Base-by-base conservation (phyloP, 2,329 filamentous ascomycete species). In the Ascochyta koolunga region DNA sequence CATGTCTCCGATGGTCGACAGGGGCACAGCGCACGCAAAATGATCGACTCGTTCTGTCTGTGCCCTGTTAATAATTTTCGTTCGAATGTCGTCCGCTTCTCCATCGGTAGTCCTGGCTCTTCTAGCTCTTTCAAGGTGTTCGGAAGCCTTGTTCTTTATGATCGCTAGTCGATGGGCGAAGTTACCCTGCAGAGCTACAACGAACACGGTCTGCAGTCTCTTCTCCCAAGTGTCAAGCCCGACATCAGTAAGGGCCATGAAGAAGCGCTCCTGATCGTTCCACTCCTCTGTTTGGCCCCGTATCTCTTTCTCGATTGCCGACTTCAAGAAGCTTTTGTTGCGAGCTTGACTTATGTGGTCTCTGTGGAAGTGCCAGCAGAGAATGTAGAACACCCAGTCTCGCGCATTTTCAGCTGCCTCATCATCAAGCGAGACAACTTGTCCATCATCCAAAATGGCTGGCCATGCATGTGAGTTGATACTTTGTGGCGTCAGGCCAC, bases 11-110 rank as follows among this genome's bases (percentile, higher is more conserved):
- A 64, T 41, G 10, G 18, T 37, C 9, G 60, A 37, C 1, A 65
- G 46, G 1, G 61, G 57, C 18, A 64, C 38, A 4, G 62, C 64
- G 42, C 63, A 67, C 3, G 66, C 64, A 39, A 69, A 67, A 13
- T 54, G 48, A 39, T 67, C 63, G 16, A 69, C 44, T 10, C 41
- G 49, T 4, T 41, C 36, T 0, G 31, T 31, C 8, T 16, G 39
- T 2, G 37, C 22, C 22, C 54, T 61, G 3, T 56, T 21, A 2
- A 41, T 9, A 9, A 65, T 58, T 0, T 5, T 22, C 1, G 42
- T 22, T 15, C 59, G 50, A 4, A 49, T 49, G 1, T 56, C 29
- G 2, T 51, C n/a, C n/a, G 46, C 6, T 18, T 42, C 31, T 0
- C 19, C 19, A 1, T 50, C 43, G 25, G 46, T 37, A 6, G 21